Evolutionary conservation across 2,329 filamentous ascomycete species (phyloP).

Genomic region (Pestalotiopsis sp.): DNA sequence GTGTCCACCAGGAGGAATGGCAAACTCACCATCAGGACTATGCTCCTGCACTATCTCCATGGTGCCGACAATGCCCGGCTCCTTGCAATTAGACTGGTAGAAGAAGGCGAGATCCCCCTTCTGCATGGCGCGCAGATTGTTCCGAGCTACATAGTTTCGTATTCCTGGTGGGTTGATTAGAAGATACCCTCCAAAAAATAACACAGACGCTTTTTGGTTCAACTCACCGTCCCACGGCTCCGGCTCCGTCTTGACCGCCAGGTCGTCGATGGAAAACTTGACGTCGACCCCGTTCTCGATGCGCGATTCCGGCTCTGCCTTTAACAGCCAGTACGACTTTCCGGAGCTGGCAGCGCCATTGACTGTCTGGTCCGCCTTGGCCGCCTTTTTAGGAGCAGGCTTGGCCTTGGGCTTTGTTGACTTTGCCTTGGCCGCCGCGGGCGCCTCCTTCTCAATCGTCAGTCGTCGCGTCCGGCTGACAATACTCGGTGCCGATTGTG

Average conservation of each 20-base stretch:
- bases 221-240: slow-evolving; percentile 88
- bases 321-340: slow-evolving; percentile 74
- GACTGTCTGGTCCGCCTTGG: neutral
- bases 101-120: slow-evolving; percentile 93
- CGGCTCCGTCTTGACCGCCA: slow-evolving; percentile 70
- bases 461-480: slow-evolving; percentile 3
- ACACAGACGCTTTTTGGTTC: neutral
- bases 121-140: slow-evolving; percentile 90
- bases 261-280: slow-evolving; percentile 91
- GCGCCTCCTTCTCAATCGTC: slow-evolving; percentile 7
- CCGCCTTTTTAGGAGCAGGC: neutral
- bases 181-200: slow-evolving; percentile 4
- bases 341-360: slow-evolving; percentile 11
- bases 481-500: neutral
- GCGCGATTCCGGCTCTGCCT: slow-evolving; percentile 85
- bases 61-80: slow-evolving; percentile 81
- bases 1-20: neutral
- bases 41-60: slow-evolving; percentile 90
- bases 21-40: slow-evolving; percentile 69
- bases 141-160: slow-evolving; percentile 62
- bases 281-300: slow-evolving; percentile 87
- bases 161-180: slow-evolving; percentile 27
- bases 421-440: neutral
- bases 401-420: neutral
- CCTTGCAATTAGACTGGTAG: slow-evolving; percentile 93